Conservation (phyloP, 1,139 yeast genomes). For the Geotrichum fermentans region DNA sequence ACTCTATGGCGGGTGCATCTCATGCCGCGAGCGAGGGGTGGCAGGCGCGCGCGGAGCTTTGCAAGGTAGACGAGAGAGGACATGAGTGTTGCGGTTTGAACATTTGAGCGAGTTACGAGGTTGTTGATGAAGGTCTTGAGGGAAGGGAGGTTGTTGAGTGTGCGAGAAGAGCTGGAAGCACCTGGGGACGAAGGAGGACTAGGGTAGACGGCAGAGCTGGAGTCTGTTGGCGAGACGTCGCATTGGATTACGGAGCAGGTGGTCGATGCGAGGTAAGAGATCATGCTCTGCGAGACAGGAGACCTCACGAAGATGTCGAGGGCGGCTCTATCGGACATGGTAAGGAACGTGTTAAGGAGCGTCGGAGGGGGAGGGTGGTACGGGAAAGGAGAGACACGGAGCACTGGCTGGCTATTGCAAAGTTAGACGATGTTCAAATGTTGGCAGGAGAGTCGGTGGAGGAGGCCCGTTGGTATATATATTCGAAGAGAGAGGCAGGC, state of each 20-base stretch:
- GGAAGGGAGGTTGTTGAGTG: constrained; percentile 35
- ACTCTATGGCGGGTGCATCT: constrained; percentile 91
- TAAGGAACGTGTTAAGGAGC: too few species aligned
- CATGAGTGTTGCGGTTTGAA: constrained; percentile 93
- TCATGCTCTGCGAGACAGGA: constrained; percentile 76
- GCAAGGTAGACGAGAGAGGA: constrained; percentile 78
- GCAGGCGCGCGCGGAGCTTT: constrained; percentile 71
- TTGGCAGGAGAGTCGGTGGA: too few species aligned
- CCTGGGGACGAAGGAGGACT: constrained; percentile 1
- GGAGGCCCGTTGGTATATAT: too few species aligned
- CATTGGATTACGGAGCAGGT: constrained; percentile 72
- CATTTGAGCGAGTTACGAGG: constrained; percentile 75
- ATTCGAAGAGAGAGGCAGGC: too few species aligned
- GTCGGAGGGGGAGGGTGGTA: too few species aligned
- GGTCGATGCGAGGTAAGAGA: constrained; percentile 70
- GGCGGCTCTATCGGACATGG: constrained; percentile 43
- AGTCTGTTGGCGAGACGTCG: constrained; percentile 30
- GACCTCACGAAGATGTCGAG: constrained; percentile 67
- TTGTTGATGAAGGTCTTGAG: constrained; percentile 66
- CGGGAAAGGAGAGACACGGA: too few species aligned
- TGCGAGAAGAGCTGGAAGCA: neutral
- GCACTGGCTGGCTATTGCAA: too few species aligned
- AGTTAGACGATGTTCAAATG: too few species aligned
- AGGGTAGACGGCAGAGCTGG: constrained; percentile 1
- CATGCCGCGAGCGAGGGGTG: constrained; percentile 87